Evolutionary conservation across 228 moss, liverwort and hornwort species (phyloP), one percentile per base, ranked within the genome.

Genomic region (Sphagnum magellanicum): DNA sequence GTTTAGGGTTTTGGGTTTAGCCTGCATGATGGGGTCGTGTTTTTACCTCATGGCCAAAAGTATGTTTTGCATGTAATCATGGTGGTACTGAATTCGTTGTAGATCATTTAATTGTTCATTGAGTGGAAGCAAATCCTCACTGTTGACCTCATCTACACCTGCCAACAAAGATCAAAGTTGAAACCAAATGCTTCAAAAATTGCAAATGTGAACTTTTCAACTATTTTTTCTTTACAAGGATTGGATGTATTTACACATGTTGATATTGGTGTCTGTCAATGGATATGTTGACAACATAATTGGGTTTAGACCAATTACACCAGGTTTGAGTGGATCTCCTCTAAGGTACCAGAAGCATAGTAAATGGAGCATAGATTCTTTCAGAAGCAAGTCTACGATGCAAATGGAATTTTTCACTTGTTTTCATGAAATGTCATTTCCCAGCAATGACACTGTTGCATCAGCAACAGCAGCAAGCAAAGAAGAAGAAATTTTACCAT

Each of bases 41-140:
- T 66, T 63, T 73, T 74, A 92, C 84, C 80, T 81, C 60, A 86
- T 66, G 47, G 86, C 88, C 51, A 73, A 9, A 10, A 82, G 79
- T 1, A 88, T 69, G 4, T 83, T 79, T 46, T 76, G 73, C 0
- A 92, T 50, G 8, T 92, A 86, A 6, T 83, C 77, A 6, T 81
- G 80, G 51, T 79, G 78, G 11, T 82, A 92, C 6, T 88, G 67
- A 51, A 82, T 73, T 47, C 88, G 74, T 8, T 70, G 72, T 6
- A 16, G 50, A 63, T 92, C 90, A 0, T 84, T 74, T 6, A 90
- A 14, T 47, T 77, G 67, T 46, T 69, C 68, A 3, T 76, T 76
- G 6, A 86, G 10, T 17, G 84, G 67, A 10, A 88, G 66, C 4
- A 63, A 75, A n/a, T 78, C 69, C 0, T 64, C 78, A 4, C 55